Conservation (phyloP, 83 land plant species). For the Thuja plicata region DNA sequence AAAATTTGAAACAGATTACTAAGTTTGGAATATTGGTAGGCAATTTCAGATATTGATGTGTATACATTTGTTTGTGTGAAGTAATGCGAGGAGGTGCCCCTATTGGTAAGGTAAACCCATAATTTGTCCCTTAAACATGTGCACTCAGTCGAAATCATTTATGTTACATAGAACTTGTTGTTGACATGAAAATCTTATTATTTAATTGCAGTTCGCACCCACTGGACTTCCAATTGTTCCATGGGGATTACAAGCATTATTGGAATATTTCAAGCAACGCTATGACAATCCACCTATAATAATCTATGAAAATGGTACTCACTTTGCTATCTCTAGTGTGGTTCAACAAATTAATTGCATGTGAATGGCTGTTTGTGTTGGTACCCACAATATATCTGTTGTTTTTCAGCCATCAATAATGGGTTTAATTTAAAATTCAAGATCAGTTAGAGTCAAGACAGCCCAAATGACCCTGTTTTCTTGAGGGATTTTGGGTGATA, state of each 20-base stretch:
- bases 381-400: too few species aligned
- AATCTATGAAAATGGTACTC: constrained; percentile 26
- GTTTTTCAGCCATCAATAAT: too few species aligned
- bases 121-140: neutral
- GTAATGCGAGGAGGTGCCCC: neutral
- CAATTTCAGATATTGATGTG: neutral
- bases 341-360: constrained; percentile 2
- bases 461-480: too few species aligned
- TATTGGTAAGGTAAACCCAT: neutral
- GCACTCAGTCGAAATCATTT: neutral
- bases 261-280: constrained; percentile 20
- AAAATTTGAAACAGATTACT: neutral
- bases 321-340: neutral
- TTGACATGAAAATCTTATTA: neutral
- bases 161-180: neutral
- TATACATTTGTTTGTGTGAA: neutral
- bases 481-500: too few species aligned
- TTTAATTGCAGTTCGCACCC: neutral
- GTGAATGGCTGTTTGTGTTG: neutral
- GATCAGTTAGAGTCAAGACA: too few species aligned
- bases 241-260: constrained; percentile 17
- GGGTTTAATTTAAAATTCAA: too few species aligned
- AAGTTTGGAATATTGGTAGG: neutral
- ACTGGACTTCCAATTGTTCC: constrained; percentile 9
- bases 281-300: constrained; percentile 17